Conservation (phyloP, 768 basidiomycete species). For the Calocybe indica region DNA sequence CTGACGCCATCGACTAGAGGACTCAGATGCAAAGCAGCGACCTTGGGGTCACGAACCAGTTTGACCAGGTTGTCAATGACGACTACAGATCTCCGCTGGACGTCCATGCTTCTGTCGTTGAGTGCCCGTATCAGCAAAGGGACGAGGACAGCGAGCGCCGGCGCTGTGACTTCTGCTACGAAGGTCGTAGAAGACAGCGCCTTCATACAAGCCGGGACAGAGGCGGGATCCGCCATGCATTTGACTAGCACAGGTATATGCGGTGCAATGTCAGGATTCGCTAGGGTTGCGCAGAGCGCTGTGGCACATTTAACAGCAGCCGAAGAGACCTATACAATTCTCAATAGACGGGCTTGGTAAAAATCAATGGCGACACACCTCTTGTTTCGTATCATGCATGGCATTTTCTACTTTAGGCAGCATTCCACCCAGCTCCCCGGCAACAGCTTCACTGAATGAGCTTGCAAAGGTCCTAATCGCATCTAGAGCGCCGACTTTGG, state of each 20-base stretch:
- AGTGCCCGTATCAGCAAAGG: conserved; percentile 87
- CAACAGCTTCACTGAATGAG: conserved; percentile 68
- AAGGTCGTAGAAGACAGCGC: conserved; percentile 92
- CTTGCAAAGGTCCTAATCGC: conserved; percentile 72
- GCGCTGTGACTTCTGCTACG: conserved; percentile 93
- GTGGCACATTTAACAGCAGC: conserved; percentile 89
- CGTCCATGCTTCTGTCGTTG: conserved; percentile 95
- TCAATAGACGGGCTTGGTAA: conserved; percentile 1
- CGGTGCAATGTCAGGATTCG: conserved; percentile 87
- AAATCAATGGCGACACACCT: conserved; percentile 47
- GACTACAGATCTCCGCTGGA: conserved; percentile 89
- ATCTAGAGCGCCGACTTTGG: conserved; percentile 91
- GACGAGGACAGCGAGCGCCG: conserved; percentile 93
- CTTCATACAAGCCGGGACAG: conserved; percentile 92
- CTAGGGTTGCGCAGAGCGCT: conserved; percentile 81
- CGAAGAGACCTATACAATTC: conserved; percentile 60
- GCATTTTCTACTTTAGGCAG: conserved; percentile 84
- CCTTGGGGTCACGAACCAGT: conserved; percentile 85
- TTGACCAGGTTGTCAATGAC: conserved; percentile 97
- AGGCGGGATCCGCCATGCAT: conserved; percentile 88
- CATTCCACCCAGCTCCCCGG: conserved; percentile 73
- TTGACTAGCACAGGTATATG: conserved; percentile 88
- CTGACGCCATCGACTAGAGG: conserved; percentile 86
- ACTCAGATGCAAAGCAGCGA: conserved; percentile 86
- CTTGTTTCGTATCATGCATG: conserved; percentile 96